Evolutionary conservation across 768 basidiomycete genomes (phyloP).

Genomic region (Auriscalpium orientale): DNA sequence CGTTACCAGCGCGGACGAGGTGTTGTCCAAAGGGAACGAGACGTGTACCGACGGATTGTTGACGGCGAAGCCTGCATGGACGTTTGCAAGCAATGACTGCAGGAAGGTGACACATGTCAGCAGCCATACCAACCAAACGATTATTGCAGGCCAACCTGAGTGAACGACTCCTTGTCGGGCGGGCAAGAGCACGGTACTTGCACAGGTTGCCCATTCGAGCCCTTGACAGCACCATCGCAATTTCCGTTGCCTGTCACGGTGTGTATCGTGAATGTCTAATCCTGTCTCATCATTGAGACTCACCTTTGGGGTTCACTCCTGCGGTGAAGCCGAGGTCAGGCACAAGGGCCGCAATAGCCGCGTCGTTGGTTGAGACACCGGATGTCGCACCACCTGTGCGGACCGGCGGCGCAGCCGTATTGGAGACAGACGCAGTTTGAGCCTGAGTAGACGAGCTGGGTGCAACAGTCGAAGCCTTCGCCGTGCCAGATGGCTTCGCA

Average conservation of each 20-base stretch:
- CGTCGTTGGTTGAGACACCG: background rate
- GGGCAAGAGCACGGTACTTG: conserved; percentile 36
- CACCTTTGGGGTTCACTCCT: conserved; percentile 20
- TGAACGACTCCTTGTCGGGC: conserved; percentile 26
- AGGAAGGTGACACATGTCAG: background rate
- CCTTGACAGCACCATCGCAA: conserved; percentile 21
- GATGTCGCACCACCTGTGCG: background rate
- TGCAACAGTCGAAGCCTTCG: background rate
- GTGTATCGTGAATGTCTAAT: background rate
- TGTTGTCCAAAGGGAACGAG: conserved; percentile 57
- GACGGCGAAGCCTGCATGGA: conserved; percentile 30
- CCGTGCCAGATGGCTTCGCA: background rate
- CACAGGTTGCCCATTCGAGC: conserved; percentile 27
- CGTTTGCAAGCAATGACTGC: conserved; percentile 3
- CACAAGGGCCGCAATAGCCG: conserved; percentile 13
- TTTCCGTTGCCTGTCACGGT: conserved; percentile 7
- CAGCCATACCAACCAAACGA: background rate
- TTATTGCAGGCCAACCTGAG: conserved; percentile 16
- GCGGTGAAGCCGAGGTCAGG: conserved; percentile 20
- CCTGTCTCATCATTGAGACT: background rate
- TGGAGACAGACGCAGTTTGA: background rate
- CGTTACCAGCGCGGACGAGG: conserved; percentile 41
- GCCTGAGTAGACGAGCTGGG: background rate
- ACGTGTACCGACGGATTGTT: conserved; percentile 56
- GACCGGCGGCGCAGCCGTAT: background rate